Percentiles rank a stretch among this genome's conserved stretches.
phyloP scores from a whole-genome alignment of 768 basidiomycete species.

The Naematelia encephala region DNA sequence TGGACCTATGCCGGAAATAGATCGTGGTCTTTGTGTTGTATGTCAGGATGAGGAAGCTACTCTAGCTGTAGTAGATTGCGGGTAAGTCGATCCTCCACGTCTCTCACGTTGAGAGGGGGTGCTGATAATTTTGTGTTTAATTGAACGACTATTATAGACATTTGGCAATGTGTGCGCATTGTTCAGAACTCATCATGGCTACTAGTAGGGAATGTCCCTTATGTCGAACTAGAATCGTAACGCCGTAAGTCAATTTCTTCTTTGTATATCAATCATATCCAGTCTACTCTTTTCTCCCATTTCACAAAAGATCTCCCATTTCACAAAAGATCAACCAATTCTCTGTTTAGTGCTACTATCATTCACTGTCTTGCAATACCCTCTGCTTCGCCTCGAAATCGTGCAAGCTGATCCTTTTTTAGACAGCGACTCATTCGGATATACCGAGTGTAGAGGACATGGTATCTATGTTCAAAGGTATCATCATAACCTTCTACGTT shows the following conservation, averaged over 20 bases:
- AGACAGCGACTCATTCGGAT: constrained; percentile 76
- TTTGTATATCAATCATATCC: no score
- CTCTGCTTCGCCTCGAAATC: neutral
- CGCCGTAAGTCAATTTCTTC: constrained; percentile 17
- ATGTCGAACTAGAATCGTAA: constrained; percentile 63
- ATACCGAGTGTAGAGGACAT: constrained; percentile 57
- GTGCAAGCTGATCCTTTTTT: constrained; percentile 54
- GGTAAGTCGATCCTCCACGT: constrained; percentile 52
- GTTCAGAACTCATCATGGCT: constrained; percentile 50
- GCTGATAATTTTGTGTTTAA: no score
- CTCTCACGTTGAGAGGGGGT: neutral
- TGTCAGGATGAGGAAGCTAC: constrained; percentile 94
- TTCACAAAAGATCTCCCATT: no score
- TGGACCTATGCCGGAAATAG: constrained; percentile 45
- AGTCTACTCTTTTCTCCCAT: no score
- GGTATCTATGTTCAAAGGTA: no score
- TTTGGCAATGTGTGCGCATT: constrained; percentile 24
- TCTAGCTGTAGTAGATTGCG: constrained; percentile 91
- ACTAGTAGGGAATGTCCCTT: constrained; percentile 84
- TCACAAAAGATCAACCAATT: no score
- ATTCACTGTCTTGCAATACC: no score
- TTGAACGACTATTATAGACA: neutral
- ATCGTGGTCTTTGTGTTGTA: constrained; percentile 76
- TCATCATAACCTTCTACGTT: no score
- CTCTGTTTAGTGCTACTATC: no score